phyloP scores from a whole-genome alignment of 2,329 filamentous ascomycete species.

The Talaromyces sp. region DNA sequence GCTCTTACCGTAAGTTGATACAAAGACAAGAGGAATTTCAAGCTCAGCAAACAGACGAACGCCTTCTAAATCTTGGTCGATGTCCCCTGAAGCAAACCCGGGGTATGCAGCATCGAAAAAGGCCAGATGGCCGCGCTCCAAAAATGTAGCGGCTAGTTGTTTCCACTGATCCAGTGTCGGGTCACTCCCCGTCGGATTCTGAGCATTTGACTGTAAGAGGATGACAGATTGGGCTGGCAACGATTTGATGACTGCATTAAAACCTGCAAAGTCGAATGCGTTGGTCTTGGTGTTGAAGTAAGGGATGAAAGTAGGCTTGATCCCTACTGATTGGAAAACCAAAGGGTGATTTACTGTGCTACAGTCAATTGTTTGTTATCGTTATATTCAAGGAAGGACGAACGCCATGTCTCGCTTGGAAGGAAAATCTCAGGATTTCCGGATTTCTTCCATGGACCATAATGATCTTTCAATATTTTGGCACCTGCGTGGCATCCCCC shows the following conservation, averaged over 20 bases:
- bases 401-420: constrained; percentile 16
- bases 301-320: constrained; percentile 13
- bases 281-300: constrained; percentile 17
- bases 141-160: constrained; percentile 12
- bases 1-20: constrained; percentile 16
- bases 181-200: constrained; percentile 21
- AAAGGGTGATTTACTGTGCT: constrained; percentile 14
- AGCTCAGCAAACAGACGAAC: constrained; percentile 15
- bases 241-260: constrained; percentile 1
- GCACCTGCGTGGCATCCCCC: constrained; percentile 17
- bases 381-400: not conserved
- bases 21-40: constrained; percentile 14
- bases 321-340: constrained; percentile 11
- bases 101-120: constrained; percentile 21
- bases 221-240: constrained; percentile 18
- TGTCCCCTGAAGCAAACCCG: constrained; percentile 18
- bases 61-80: constrained; percentile 11
- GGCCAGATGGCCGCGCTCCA: constrained; percentile 12
- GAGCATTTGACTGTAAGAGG: constrained; percentile 16
- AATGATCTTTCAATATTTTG: constrained; percentile 10
- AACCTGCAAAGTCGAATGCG: constrained; percentile 11
- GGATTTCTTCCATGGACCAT: constrained; percentile 16
- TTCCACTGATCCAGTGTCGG: constrained; percentile 16
- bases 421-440: constrained; percentile 15
- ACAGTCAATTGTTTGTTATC: not conserved